Conservation (phyloP, 2,329 filamentous ascomycete species). For the Xylaria sp. region DNA sequence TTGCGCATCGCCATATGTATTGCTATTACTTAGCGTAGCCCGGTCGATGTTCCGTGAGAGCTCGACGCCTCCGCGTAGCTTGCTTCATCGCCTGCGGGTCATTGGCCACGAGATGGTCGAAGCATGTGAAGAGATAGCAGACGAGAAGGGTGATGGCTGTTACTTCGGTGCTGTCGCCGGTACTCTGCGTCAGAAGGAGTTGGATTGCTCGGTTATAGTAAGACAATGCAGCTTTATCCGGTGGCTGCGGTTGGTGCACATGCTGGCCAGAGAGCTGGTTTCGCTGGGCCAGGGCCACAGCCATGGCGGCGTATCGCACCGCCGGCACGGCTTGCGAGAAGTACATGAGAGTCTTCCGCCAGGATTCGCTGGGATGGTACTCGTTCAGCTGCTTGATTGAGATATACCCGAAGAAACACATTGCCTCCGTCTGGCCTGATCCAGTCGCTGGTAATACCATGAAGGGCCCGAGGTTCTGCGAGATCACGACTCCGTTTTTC, state of each 20-base stretch:
- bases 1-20: slow-evolving; percentile 16
- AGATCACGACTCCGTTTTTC: background rate
- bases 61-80: slow-evolving; percentile 43
- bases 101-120: slow-evolving; percentile 45
- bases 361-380: slow-evolving; percentile 42
- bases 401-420: slow-evolving; percentile 41
- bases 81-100: slow-evolving; percentile 45
- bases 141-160: slow-evolving; percentile 45
- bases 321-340: slow-evolving; percentile 45
- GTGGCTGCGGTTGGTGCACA: slow-evolving; percentile 8
- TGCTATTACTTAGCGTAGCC: slow-evolving; percentile 15
- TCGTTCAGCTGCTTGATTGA: slow-evolving; percentile 40
- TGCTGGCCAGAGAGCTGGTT: slow-evolving; percentile 30
- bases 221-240: slow-evolving; percentile 34
- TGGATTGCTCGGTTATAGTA: slow-evolving; percentile 42
- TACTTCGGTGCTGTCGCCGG: slow-evolving; percentile 31
- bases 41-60: slow-evolving; percentile 37
- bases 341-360: slow-evolving; percentile 44
- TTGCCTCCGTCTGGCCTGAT: slow-evolving; percentile 34
- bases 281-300: slow-evolving; percentile 40
- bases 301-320: slow-evolving; percentile 44
- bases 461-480: slow-evolving; percentile 13
- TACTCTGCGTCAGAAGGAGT: slow-evolving; percentile 38
- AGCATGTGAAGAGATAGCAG: slow-evolving; percentile 48
- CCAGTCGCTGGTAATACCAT: slow-evolving; percentile 17